These are phyloP conservation scores for Alternaria sp. DNA, from an alignment of 2,329 filamentous ascomycete genomes.

Conservation along the genomic window DNA sequence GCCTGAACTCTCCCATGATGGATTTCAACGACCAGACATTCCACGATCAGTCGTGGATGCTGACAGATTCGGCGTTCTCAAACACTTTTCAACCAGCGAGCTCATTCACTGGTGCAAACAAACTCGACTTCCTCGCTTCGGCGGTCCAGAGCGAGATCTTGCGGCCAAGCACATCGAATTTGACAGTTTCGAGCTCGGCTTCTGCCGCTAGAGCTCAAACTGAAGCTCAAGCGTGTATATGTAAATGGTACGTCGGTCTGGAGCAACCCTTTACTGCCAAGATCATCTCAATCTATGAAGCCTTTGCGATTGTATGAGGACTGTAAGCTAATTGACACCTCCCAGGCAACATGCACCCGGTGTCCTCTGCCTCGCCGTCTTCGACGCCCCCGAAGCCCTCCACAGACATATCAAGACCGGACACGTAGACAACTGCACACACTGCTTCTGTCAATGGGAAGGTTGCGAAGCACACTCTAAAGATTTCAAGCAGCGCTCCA, in stretches of 20 bases:
- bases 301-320: not conserved
- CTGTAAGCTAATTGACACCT: not conserved
- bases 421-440: conserved; percentile 47
- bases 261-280: not conserved
- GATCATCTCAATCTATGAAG: not conserved
- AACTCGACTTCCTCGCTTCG: conserved; percentile 42
- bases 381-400: conserved; percentile 39
- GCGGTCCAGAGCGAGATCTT: conserved; percentile 40
- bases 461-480: conserved; percentile 44
- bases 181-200: conserved; percentile 14
- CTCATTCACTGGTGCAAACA: conserved; percentile 25
- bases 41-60: conserved; percentile 40
- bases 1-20: conserved; percentile 29
- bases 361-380: conserved; percentile 40
- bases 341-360: conserved; percentile 37
- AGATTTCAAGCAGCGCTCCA: conserved; percentile 53
- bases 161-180: conserved; percentile 24
- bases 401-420: conserved; percentile 49
- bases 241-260: conserved; percentile 40
- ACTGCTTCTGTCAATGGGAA: conserved; percentile 50
- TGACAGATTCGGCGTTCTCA: conserved; percentile 35
- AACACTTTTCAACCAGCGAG: conserved; percentile 22
- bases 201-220: conserved; percentile 12
- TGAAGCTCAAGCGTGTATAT: conserved; percentile 31
- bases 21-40: conserved; percentile 33